phyloP scores from a whole-genome alignment of 2,329 filamentous ascomycete species.

The Falciphora oryzae region DNA sequence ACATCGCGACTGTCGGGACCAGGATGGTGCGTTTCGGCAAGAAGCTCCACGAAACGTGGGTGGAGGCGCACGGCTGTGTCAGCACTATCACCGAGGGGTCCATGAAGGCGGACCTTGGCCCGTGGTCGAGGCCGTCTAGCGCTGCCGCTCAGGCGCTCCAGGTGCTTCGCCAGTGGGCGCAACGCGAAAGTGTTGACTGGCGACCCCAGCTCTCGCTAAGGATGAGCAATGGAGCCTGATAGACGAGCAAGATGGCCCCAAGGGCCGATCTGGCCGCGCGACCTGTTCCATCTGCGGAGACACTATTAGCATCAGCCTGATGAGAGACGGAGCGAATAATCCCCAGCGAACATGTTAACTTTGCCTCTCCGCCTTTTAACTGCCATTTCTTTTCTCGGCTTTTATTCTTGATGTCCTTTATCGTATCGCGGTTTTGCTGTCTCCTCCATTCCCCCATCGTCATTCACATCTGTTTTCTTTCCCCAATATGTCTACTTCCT shows the following conservation, averaged over 20 bases:
- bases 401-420: not conserved
- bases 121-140: slow-evolving; percentile 41
- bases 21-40: slow-evolving; percentile 20
- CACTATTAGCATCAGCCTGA: no score
- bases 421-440: not conserved
- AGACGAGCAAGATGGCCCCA: no score
- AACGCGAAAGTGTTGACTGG: slow-evolving; percentile 41
- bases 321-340: no score
- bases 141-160: slow-evolving; percentile 32
- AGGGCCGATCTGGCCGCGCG: no score
- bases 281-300: no score
- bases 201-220: slow-evolving; percentile 28
- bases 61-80: slow-evolving; percentile 22
- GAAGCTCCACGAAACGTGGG: slow-evolving; percentile 23
- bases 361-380: not conserved
- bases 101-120: slow-evolving; percentile 27
- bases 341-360: no score
- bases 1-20: slow-evolving; percentile 25
- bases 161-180: slow-evolving; percentile 38
- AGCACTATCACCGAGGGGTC: slow-evolving; percentile 25
- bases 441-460: not conserved
- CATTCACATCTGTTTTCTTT: not conserved
- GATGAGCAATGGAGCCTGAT: not conserved
- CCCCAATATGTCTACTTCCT: not conserved
- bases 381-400: not conserved